Conservation (phyloP, 169 alveolate species). For the Neospora caninum region DNA sequence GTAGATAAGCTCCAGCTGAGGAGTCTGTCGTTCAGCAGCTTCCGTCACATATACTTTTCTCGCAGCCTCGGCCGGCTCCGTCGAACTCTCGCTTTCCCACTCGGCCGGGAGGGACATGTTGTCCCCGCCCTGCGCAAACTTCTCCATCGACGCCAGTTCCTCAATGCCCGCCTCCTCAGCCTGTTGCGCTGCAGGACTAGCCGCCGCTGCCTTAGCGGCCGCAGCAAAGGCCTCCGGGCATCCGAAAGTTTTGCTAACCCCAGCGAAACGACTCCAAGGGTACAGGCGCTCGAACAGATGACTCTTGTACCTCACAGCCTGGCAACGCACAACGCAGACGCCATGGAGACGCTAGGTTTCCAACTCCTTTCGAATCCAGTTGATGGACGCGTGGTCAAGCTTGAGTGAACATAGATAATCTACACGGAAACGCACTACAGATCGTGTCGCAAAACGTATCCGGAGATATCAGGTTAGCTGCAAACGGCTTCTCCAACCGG, state of each 20-base stretch:
- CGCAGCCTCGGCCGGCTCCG: constrained; percentile 53
- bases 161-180: constrained; percentile 46
- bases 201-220: constrained; percentile 35
- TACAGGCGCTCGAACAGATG: constrained; percentile 62
- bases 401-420: too few relatives aligned
- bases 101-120: constrained; percentile 42
- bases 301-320: constrained; percentile 62
- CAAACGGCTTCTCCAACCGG: too few relatives aligned
- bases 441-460: too few relatives aligned
- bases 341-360: neutral
- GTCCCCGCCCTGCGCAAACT: constrained; percentile 41
- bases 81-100: constrained; percentile 61
- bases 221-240: constrained; percentile 45
- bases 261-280: constrained; percentile 68
- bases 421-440: too few relatives aligned
- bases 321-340: constrained; percentile 9
- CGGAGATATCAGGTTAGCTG: too few relatives aligned
- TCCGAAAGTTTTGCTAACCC: constrained; percentile 54
- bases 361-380: neutral
- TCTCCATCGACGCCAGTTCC: constrained; percentile 41
- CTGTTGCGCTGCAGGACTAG: constrained; percentile 11
- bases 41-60: constrained; percentile 50
- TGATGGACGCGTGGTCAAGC: neutral
- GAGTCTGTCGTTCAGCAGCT: constrained; percentile 53
- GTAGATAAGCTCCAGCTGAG: constrained; percentile 52